Evolutionary conservation across 495 filamentous ascomycete species (phyloP), one percentile per base, ranked within the genome.

Genomic region (Hypoxylon subgilvum): DNA sequence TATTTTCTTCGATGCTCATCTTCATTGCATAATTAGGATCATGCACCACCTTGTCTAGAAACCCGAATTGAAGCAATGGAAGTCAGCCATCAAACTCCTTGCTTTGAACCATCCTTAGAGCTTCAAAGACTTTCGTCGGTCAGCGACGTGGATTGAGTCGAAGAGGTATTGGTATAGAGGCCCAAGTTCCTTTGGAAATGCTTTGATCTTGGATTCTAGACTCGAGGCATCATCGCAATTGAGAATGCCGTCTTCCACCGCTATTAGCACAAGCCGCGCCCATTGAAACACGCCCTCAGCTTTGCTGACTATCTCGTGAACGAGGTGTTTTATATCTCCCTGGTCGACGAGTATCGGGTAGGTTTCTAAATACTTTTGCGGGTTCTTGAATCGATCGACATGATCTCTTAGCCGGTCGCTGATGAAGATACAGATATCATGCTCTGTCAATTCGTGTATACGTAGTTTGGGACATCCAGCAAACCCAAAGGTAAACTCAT

Each of bases 261-360:
- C 56, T 16, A 42, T 56, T 2, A 62, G 32, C 3, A 57, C 45
- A 27, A 62, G 41, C 1, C 40, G 10, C 1, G 71, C 56, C 73
- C 74, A 74, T 18, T 68, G 59, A 46, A 73, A 75, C 10, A 76
- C 71, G 4, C 73, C 73, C 12, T 63, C 52, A 2, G 73, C 63
- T 46, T 50, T 62, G 4, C 49, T 10, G 2, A 65, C 56, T 27
- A 75, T 52, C 1, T 63, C 34, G 7, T 35, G 2, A 8, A 52
- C 21, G 0, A 72, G 27, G 12, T 38, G 23, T 1, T 1, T 2
- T 6, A 42, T 21, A 8, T 21, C 10, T 0, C 9, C 6, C 1
- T 34, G 8, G 19, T 21, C 19, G 14, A 32, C 18, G 13, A 36
- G 39, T 34, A 22, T 13, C 12, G 49, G 25, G n/a, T n/a, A n/a